A percentile compares a stretch with the other conserved stretches of the same genome.
Conservation (phyloP, 225 moss, liverwort and hornwort genomes). For the Takakia lepidozioides region DNA sequence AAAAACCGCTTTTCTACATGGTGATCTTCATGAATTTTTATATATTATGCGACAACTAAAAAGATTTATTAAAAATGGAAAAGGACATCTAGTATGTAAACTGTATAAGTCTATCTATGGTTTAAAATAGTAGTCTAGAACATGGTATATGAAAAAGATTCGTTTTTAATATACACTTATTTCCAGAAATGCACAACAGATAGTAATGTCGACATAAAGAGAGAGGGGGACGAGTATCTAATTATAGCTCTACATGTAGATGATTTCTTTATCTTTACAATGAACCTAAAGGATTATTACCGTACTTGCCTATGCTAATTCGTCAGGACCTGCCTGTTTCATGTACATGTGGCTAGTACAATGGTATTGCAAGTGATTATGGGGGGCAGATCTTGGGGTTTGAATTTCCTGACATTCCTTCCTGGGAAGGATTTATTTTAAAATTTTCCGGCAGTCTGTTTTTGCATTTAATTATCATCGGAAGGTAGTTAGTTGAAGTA, state of each 20-base stretch:
- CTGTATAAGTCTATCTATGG: conserved; percentile 4
- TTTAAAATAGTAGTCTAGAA: neutral
- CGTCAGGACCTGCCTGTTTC: too few species aligned
- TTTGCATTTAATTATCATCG: too few species aligned
- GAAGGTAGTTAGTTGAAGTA: too few species aligned
- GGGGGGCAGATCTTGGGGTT: too few species aligned
- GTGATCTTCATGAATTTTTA: neutral
- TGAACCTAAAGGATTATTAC: neutral
- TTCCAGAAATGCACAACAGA: conserved; percentile 1
- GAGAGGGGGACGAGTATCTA: neutral
- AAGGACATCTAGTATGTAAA: neutral
- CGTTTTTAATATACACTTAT: neutral
- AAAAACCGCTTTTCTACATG: neutral
- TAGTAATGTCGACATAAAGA: conserved; percentile 1
- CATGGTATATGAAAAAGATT: neutral
- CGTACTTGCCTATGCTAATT: too few species aligned
- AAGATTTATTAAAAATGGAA: neutral
- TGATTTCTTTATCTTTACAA: neutral
- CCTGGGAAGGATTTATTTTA: too few species aligned
- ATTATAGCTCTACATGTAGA: neutral
- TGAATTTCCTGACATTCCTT: too few species aligned
- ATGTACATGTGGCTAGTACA: too few species aligned
- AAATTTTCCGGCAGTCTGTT: too few species aligned
- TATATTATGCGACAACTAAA: conserved; percentile 2
- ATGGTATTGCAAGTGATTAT: too few species aligned